phyloP scores from a whole-genome alignment of 257 asterid genomes.

The Solanum peruvianum region DNA sequence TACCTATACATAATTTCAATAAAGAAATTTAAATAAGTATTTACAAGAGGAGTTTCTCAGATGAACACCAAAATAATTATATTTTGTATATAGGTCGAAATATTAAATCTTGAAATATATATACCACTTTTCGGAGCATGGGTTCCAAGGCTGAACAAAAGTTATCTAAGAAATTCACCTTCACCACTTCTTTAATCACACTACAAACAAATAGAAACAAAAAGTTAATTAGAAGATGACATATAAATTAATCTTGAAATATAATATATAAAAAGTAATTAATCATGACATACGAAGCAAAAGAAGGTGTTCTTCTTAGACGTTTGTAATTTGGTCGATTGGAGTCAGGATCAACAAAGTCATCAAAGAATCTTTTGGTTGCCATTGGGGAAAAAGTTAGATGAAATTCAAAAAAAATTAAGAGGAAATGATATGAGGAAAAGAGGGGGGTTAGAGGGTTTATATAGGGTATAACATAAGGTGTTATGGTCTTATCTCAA shows the following conservation, averaged over 20 bases:
- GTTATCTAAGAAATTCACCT: constrained; percentile 44
- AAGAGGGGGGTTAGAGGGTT: background rate
- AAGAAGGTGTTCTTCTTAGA: constrained; percentile 27
- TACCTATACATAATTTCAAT: constrained; percentile 19
- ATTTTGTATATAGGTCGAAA: background rate
- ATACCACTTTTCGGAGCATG: constrained; percentile 67
- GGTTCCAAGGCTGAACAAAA: constrained; percentile 60
- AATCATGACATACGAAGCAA: constrained; percentile 44
- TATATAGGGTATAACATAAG: background rate
- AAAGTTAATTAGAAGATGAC: background rate
- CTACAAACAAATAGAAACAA: constrained; percentile 5
- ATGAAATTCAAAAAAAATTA: background rate
- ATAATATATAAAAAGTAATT: background rate
- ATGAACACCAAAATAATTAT: background rate
- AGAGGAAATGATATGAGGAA: background rate
- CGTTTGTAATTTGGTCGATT: constrained; percentile 42
- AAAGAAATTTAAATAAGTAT: background rate
- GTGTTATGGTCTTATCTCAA: background rate
- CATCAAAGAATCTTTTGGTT: constrained; percentile 36
- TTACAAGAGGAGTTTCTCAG: background rate
- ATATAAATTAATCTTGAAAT: background rate
- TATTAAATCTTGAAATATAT: background rate
- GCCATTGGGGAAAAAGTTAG: constrained; percentile 22
- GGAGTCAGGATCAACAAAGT: constrained; percentile 16
- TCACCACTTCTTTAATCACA: constrained; percentile 49